These are phyloP conservation scores for Neofusicoccum kwambonambiense DNA, from an alignment of 2,329 filamentous ascomycete genomes.

Conservation along the genomic window DNA sequence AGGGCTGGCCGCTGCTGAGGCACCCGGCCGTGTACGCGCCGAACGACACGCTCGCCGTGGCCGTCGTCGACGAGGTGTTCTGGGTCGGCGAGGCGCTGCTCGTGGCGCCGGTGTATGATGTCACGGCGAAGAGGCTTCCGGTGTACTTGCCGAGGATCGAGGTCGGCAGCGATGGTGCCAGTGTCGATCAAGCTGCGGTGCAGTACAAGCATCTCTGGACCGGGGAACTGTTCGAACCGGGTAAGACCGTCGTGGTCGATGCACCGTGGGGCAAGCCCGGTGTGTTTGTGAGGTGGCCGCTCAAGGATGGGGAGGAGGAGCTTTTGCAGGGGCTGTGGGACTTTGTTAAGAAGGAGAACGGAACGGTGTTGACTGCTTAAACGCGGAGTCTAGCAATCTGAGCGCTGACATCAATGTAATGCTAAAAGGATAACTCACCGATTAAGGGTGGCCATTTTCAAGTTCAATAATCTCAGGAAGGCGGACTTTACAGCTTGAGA, in stretches of 20 bases:
- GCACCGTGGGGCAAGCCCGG: conserved; percentile 30
- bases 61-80: conserved; percentile 30
- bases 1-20: conserved; percentile 30
- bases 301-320: conserved; percentile 23
- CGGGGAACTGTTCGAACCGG: conserved; percentile 23
- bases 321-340: conserved; percentile 27
- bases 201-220: conserved; percentile 30
- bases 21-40: conserved; percentile 28
- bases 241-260: conserved; percentile 25
- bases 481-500: not conserved
- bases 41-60: conserved; percentile 22
- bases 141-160: conserved; percentile 27
- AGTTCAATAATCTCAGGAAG: too few relatives aligned
- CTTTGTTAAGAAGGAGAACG: conserved; percentile 29
- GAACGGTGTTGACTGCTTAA: conserved; percentile 7
- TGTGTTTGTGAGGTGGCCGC: conserved; percentile 25
- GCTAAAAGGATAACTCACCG: too few relatives aligned
- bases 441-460: too few relatives aligned
- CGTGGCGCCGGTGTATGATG: conserved; percentile 30
- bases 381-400: not conserved
- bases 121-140: conserved; percentile 22
- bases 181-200: not conserved
- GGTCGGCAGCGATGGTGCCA: conserved; percentile 14
- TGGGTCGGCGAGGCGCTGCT: conserved; percentile 29
- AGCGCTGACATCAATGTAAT: too few relatives aligned